These are phyloP conservation scores for Raphanus hybrid DNA, from an alignment of 441 rosid species.

Conservation along the genomic window DNA sequence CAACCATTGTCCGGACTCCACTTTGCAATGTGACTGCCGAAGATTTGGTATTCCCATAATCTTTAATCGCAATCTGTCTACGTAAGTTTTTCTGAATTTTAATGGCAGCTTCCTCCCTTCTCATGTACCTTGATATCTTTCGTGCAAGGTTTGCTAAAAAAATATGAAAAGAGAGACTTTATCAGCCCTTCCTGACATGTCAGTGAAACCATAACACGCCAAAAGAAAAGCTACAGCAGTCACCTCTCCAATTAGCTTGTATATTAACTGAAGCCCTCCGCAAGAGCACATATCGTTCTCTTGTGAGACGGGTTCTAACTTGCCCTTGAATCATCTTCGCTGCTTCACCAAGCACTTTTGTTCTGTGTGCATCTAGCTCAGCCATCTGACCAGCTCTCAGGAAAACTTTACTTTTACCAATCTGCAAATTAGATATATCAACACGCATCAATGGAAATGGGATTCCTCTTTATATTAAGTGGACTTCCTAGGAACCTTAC, in stretches of 20 bases:
- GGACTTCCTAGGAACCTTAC: conserved; percentile 45
- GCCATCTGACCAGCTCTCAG: conserved; percentile 88
- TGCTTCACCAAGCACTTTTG: conserved; percentile 55
- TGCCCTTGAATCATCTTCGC: conserved; percentile 72
- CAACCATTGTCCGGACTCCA: conserved; percentile 63
- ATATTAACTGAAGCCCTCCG: conserved; percentile 61
- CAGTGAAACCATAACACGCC: conserved; percentile 11
- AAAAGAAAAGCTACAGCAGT: conserved; percentile 19
- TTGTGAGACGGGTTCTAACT: conserved; percentile 51
- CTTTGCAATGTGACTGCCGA: conserved; percentile 77
- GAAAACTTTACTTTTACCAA: conserved; percentile 80
- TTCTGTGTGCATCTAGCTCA: conserved; percentile 76
- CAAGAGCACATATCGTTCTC: conserved; percentile 52
- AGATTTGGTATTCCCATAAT: conserved; percentile 49
- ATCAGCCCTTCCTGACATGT: conserved; percentile 23
- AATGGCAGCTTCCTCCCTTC: conserved; percentile 67
- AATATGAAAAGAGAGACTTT: conserved; percentile 34
- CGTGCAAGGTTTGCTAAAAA: conserved; percentile 61
- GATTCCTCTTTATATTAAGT: conserved; percentile 12
- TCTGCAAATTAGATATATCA: conserved; percentile 54
- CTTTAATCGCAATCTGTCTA: conserved; percentile 61
- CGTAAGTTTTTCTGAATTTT: conserved; percentile 82
- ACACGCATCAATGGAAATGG: not conserved
- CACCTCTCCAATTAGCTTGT: conserved; percentile 94
- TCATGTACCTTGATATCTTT: conserved; percentile 48